These are phyloP conservation scores for Trichoderma orchidacearum DNA, from an alignment of 495 filamentous ascomycete species.

Conservation along the genomic window DNA sequence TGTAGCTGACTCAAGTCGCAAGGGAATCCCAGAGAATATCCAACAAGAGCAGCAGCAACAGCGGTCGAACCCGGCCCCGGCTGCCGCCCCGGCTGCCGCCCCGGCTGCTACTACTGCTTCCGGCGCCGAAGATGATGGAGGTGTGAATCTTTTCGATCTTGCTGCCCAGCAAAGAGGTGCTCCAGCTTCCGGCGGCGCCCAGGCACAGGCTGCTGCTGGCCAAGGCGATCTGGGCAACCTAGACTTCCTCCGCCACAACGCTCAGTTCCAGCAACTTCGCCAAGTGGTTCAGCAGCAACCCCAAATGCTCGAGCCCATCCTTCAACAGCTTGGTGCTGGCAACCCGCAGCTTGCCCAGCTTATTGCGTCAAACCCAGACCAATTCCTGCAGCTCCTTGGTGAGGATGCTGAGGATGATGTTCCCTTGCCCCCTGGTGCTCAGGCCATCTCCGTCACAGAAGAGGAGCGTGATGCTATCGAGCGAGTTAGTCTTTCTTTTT, in stretches of 20 bases:
- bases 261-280: conserved; percentile 93
- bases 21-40: conserved; percentile 85
- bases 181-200: conserved; percentile 32
- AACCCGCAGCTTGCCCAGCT: conserved; percentile 88
- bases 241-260: conserved; percentile 90
- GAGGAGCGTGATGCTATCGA: conserved; percentile 96
- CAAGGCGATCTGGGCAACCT: conserved; percentile 59
- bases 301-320: conserved; percentile 93
- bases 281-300: conserved; percentile 95
- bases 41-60: conserved; percentile 52
- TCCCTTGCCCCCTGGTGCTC: conserved; percentile 72
- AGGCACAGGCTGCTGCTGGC: conserved; percentile 34
- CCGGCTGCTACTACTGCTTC: conserved; percentile 18
- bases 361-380: conserved; percentile 81
- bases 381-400: conserved; percentile 76
- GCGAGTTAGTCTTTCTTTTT: conserved; percentile 52
- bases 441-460: conserved; percentile 82
- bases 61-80: conserved; percentile 15
- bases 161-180: conserved; percentile 52
- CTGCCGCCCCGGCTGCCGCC: conserved; percentile 22
- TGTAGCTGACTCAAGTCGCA: conserved; percentile 9
- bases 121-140: conserved; percentile 46
- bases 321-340: conserved; percentile 89
- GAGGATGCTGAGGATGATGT: conserved; percentile 67
- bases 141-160: conserved; percentile 88